Evolutionary conservation across 192 early-diverging fungal genomes (phyloP), one percentile per base, ranked within the genome.

Genomic region (Backusella tuberculispora): DNA sequence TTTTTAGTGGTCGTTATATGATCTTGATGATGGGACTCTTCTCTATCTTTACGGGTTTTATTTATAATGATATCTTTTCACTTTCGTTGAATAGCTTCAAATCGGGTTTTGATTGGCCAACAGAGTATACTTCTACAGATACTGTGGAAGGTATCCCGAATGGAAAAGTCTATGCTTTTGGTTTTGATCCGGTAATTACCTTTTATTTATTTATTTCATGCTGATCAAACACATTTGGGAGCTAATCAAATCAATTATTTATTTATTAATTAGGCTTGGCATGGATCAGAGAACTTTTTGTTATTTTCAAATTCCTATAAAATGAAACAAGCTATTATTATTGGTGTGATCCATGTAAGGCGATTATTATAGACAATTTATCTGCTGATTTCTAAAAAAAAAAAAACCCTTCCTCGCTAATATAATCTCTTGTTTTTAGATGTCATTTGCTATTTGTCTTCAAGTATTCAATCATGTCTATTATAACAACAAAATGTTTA

Each of bases 11-110:
- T 41, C 93, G 98, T 41, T 99, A 99, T 86, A 97, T 99, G 66
- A 88, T 99, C 37, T 86, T 99, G 64, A 86, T 99, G 50, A 99
- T 99, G 98, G 96, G 94, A 29, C 78, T 96, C 43, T 99, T 98
- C 79, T 98, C 97, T 7, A 94, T 98, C 71, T 99, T 95, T 80
- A 97, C 96, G 9, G 98, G 98, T 24, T 80, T 98, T 65, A 88
- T 99, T 60, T 99, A 99, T 88, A 99, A 99, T 83, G 98, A 99
- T 84, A 90, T 97, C 46, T 98, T 99, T 83, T 97, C 97, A 45
- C 88, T 87, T 24, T 85, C 90, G 1, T 79, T 98, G 84, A 85
- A 86, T 60, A 38, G 91, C 15, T 94, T 95, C 69, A 78, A 89
- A 34, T 86, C 92, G 45, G 93, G 95, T n/a, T 99, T 90, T 84